phyloP scores from a whole-genome alignment of 2,329 filamentous ascomycete species.

The Ophiostoma sp. region DNA sequence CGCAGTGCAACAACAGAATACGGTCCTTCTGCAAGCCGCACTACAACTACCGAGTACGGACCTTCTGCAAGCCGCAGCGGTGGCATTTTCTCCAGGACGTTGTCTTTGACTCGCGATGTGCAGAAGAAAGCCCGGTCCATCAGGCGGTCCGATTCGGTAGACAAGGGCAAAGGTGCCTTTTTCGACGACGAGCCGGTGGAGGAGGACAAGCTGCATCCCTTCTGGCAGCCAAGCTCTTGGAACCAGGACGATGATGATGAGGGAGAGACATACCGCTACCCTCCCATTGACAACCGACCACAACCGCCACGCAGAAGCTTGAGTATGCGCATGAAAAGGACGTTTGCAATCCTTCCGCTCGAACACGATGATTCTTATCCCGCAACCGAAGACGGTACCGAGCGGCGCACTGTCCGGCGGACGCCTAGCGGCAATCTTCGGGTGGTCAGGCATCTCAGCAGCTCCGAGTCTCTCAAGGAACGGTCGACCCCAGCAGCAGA shows the following conservation, averaged over 20 bases:
- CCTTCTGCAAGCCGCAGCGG: constrained; percentile 38
- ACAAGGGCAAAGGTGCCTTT: constrained; percentile 30
- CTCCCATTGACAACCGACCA: constrained; percentile 46
- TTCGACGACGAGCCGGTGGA: constrained; percentile 46
- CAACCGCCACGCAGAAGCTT: constrained; percentile 43
- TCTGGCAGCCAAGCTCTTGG: constrained; percentile 53
- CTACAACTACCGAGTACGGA: constrained; percentile 35
- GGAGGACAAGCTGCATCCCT: constrained; percentile 52
- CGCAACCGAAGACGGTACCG: constrained; percentile 32
- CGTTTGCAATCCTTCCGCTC: constrained; percentile 56
- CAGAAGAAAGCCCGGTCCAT: constrained; percentile 4
- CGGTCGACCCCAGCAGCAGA: constrained; percentile 21
- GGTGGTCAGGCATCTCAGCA: constrained; percentile 51
- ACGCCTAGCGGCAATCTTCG: constrained; percentile 56
- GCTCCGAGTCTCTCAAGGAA: constrained; percentile 40
- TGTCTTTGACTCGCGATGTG: constrained; percentile 45
- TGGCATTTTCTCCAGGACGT: constrained; percentile 44
- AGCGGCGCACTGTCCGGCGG: constrained; percentile 54
- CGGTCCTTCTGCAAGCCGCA: constrained; percentile 35
- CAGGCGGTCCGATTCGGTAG: constrained; percentile 20
- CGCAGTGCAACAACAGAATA: constrained; percentile 34
- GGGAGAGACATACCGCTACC: constrained; percentile 42
- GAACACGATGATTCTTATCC: constrained; percentile 35
- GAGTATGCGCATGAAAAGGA: constrained; percentile 50
- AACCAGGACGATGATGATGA: constrained; percentile 36